Base-by-base conservation (phyloP, 2,329 filamentous ascomycete species). In the Trematosphaeria pertusa region DNA sequence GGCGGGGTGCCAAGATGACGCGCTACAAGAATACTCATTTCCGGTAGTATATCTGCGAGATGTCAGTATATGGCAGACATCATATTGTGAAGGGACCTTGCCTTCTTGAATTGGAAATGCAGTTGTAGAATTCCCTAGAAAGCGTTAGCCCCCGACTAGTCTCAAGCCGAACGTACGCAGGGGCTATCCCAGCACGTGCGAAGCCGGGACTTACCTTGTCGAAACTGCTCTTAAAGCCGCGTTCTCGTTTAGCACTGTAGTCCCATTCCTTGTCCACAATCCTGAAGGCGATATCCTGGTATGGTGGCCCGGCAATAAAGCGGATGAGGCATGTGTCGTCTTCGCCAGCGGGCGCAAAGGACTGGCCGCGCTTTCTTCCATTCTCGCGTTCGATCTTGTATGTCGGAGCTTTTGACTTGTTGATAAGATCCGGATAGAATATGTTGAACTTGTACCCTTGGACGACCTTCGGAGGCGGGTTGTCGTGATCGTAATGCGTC, bases 401-500 rank as follows among this genome's bases (percentile, higher is more conserved):
- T 0, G 92, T 97, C 8, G 94, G 94, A 1, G 94, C 92, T 73
- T 92, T 96, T 22, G 87, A 85, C 75, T 93, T 96, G 77, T 97
- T 92, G 64, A 97, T 91, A 22, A 99, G 84, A 61, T 99, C 94
- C 0, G 94, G 94, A 67, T 99, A 99, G 75, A 99, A 99, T 40
- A 99, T 93, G 75, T 99, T 97, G 81, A 99, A 99, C 72, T 96
- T 97, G 80, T 99, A 99, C 46, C 94, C 94, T 71, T 99, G 94
- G 9, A 99, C 94, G 5, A 99, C 93, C 75, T 96, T 97, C 19
- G 94, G 94, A 1, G 94, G 94, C 2, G 94, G 94, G 65, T 97
- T 97, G 69, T 97, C 93, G 71, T 97, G 91, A 71, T 97, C 94
- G 75, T 99, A 99, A 74, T 99, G 94, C 10, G 94, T 99, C 75